A percentile compares a stretch with the other conserved stretches of the same genome.
Conservation (phyloP, 2,329 filamentous ascomycete genomes). For the Trichoderma sp. region DNA sequence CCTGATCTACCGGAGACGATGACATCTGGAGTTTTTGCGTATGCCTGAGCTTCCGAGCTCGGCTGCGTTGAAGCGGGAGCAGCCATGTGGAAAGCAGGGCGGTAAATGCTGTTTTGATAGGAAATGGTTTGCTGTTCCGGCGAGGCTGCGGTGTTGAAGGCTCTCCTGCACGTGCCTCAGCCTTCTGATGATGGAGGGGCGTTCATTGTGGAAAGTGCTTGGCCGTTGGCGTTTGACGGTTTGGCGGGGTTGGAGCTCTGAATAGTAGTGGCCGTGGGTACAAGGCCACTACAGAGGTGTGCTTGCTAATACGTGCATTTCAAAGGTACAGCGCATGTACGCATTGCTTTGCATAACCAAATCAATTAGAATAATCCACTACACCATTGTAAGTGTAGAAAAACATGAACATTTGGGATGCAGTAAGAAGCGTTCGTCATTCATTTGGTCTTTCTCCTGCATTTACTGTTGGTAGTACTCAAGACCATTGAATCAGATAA, state of each 20-base stretch:
- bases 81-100: neutral
- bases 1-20: constrained; percentile 41
- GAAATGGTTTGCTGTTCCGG: neutral
- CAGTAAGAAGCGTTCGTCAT: neutral
- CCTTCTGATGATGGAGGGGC: constrained; percentile 18
- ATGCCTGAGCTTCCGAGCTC: constrained; percentile 12
- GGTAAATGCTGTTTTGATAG: neutral
- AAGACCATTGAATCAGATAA: neutral
- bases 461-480: neutral
- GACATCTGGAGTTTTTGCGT: constrained; percentile 28
- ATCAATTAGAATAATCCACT: neutral
- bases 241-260: constrained; percentile 15
- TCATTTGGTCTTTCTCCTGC: neutral
- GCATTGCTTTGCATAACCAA: neutral
- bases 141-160: constrained; percentile 13
- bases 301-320: neutral
- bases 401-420: neutral
- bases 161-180: constrained; percentile 18
- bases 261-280: neutral
- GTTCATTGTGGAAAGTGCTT: neutral
- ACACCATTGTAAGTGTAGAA: neutral
- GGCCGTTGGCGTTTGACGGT: neutral
- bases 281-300: neutral
- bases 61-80: neutral
- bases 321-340: neutral